Conservation (phyloP, 306 rosid genomes). For the Malus sylvestris region DNA sequence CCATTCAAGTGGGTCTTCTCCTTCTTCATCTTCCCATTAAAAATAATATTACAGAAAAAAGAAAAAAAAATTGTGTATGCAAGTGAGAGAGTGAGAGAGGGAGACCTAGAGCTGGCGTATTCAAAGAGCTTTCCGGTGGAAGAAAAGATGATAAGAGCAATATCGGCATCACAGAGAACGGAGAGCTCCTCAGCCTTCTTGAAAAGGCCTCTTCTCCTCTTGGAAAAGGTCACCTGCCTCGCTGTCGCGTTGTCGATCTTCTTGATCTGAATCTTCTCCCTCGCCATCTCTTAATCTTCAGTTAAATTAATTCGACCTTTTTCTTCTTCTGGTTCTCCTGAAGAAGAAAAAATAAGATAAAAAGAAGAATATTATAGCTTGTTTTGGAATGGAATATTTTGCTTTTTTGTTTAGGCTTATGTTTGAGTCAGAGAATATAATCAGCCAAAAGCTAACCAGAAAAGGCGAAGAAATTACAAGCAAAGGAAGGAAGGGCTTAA, state of each 20-base stretch:
- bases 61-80: neutral
- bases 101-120: conserved; percentile 70
- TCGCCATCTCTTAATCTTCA: conserved; percentile 40
- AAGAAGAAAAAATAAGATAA: neutral
- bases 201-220: conserved; percentile 78
- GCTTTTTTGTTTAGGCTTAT: neutral
- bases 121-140: conserved; percentile 83
- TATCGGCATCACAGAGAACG: conserved; percentile 88
- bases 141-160: conserved; percentile 76
- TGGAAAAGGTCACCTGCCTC: conserved; percentile 90
- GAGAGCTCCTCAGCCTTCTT: conserved; percentile 96
- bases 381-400: neutral
- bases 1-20: neutral
- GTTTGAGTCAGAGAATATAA: conserved; percentile 18
- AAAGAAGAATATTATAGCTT: neutral
- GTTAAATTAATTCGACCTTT: neutral
- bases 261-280: conserved; percentile 95
- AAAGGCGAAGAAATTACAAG: neutral
- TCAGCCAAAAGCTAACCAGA: conserved; percentile 22
- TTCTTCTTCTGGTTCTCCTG: neutral
- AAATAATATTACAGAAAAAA: neutral
- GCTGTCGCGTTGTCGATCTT: conserved; percentile 91
- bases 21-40: neutral
- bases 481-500: conserved; percentile 2
- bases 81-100: conserved; percentile 14